phyloP scores from a whole-genome alignment of 192 early-diverging fungal species.

The Mortierella hygrophila region DNA sequence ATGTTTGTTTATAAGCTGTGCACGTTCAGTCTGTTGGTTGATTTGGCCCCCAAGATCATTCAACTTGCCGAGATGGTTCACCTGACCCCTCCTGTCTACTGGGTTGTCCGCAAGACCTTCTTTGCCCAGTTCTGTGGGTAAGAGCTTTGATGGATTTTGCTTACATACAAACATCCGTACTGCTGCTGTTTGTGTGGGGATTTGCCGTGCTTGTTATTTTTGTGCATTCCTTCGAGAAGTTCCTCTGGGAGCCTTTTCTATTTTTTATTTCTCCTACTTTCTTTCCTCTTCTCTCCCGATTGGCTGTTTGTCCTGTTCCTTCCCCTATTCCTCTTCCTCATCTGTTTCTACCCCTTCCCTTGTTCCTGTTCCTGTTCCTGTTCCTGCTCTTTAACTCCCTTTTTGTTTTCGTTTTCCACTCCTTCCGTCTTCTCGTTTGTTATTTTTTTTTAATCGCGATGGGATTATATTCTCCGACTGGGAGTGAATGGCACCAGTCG shows the following conservation, averaged over 20 bases:
- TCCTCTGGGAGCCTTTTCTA: neutral
- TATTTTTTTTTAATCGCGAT: conserved; percentile 13
- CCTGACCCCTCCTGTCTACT: conserved; percentile 66
- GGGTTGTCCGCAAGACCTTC: conserved; percentile 85
- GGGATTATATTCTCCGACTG: conserved; percentile 4
- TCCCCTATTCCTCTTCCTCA: neutral
- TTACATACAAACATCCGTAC: neutral
- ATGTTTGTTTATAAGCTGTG: conserved; percentile 78
- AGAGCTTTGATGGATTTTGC: conserved; percentile 14
- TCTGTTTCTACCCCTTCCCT: no score
- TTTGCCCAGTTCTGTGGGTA: conserved; percentile 91
- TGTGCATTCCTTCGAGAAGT: neutral
- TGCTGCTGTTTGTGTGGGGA: neutral
- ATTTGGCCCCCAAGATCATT: conserved; percentile 68
- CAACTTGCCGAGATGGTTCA: conserved; percentile 63
- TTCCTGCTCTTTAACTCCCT: neutral
- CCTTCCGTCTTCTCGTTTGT: neutral
- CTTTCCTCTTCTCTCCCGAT: neutral
- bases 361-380: neutral
- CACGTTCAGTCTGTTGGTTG: conserved; percentile 70
- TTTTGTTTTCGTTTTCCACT: conserved; percentile 1
- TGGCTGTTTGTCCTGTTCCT: neutral
- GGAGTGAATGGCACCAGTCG: neutral
- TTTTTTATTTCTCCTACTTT: neutral
- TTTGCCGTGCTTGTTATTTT: neutral